Evolutionary conservation across 2,329 filamentous ascomycete genomes (phyloP).

Genomic region (Colletotrichum noveboracense): DNA sequence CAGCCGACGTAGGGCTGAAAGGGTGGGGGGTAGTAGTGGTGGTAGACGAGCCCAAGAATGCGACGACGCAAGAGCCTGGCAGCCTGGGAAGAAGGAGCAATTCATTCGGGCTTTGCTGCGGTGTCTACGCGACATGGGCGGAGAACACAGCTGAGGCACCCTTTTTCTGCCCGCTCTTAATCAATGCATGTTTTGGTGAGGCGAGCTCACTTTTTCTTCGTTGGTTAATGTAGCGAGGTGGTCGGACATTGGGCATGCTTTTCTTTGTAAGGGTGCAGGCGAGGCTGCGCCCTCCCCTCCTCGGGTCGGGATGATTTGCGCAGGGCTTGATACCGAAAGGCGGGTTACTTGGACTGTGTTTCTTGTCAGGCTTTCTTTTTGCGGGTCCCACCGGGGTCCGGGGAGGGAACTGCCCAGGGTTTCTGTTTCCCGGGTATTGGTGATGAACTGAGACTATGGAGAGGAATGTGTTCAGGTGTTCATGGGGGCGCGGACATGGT

Average conservation of each 20-base stretch:
- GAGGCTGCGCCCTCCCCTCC: neutral
- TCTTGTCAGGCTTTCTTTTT: neutral
- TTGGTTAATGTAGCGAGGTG: neutral
- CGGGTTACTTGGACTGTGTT: neutral
- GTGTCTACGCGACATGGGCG: neutral
- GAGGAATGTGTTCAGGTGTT: neutral
- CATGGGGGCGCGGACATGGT: neutral
- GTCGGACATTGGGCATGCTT: neutral
- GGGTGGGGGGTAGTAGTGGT: neutral
- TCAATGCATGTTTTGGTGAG: neutral
- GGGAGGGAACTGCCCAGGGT: neutral
- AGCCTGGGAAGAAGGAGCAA: neutral
- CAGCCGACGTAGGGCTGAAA: constrained; percentile 11
- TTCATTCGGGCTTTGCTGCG: neutral
- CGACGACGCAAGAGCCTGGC: neutral
- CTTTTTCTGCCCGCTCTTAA: neutral
- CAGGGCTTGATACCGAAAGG: constrained; percentile 1
- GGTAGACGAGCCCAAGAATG: neutral
- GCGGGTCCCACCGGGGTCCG: neutral
- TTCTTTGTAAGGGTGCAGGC: neutral
- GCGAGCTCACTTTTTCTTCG: neutral
- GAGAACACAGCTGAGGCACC: neutral
- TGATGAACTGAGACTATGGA: neutral
- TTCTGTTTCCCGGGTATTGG: neutral
- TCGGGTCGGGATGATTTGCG: constrained; percentile 5